Base-by-base conservation (phyloP, 441 rosid genomes). In the Arabidopsis lyrata region DNA sequence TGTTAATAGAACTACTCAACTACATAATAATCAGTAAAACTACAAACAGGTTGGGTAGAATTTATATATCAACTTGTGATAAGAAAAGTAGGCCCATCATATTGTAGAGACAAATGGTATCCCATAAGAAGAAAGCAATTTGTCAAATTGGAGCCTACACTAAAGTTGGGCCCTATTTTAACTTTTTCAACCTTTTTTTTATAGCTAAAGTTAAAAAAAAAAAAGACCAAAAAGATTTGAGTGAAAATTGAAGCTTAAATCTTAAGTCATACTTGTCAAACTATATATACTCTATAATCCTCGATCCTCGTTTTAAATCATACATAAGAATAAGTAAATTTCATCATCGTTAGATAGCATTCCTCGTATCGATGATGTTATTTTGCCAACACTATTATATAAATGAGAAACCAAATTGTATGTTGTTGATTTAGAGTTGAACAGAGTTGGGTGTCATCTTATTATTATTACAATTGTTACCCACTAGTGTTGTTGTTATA, bases 101-200 rank as follows among this genome's bases (percentile, higher is more conserved):
- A 45, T 48, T 71, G 73, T 71, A 66, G 68, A 72, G 80, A 77
- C 80, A 77, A 71, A 77, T 71, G 80, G 77, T 71, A 71, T 77
- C 80, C 67, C 76, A 65, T 64, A 77, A 70, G 68, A 24, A 70
- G 67, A 77, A 77, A 77, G 68, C 63, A 56, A 63, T 77, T 71
- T 65, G 68, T 59, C 77, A 65, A 77, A 42, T 66, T 64, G 73
- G 72, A 59, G 67, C 63, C 68, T 52, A 77, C 64, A 54, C 58
- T 41, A 77, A 77, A 71, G 77, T 77, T 63, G 57, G 72, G 45
- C 59, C 63, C 58, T 49, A 6, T 39, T 20, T 63, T 38, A 4
- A 10, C 5, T 50, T 11, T 10, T 50, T 44, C 32, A 22, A 11
- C 31, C 4, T 11, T 15, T 2, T n/a, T 44, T 22, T 66, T 20